Base-by-base conservation (phyloP, 2,329 filamentous ascomycete species). In the Blastomyces parvus region DNA sequence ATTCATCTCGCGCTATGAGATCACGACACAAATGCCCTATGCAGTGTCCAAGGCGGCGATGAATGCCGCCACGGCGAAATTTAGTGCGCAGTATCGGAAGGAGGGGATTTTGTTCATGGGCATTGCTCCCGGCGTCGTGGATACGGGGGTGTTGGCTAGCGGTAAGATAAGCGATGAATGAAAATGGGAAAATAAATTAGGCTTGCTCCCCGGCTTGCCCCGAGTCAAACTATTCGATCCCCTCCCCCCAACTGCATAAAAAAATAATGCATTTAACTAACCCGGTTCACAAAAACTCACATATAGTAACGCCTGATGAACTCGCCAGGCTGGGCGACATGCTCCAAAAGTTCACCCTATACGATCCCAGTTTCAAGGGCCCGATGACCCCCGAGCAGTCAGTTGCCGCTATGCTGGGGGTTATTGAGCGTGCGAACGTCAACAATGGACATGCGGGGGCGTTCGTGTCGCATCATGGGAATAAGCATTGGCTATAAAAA, bases 41-140 rank as follows among this genome's bases (percentile, higher is more conserved):
- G 66, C 79, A 0, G 74, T 77, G 27, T 80, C 74, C 69, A 84
- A 85, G 69, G 82, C 78, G 0, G 84, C 80, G 0, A 22, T 82
- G 52, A 86, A 86, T 67, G 70, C 80, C 19, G 74, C 78, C 1
- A 72, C 83, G 0, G 80, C 80, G 65, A 86, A 86, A 71, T 85
- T 78, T 69, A 78, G 74, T 62, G 79, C 78, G 0, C 72, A 81
- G 66, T 82, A 82, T 65, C 75, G 73, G 57, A 73, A 78, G 40
- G 74, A 84, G 0, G 82, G 81, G 0, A 75, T 86, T 0, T 68
- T 84, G 0, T 82, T 85, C 69, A 65, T 86, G 64, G 74, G 73
- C 9, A 70, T 86, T 11, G 79, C 76, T 19, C 84, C 83, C 0
- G 83, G 61, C 8, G 53, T 62, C 56, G 62, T 59, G 65, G 63